phyloP scores from a whole-genome alignment of 345 rosid genomes.

The Brassica rapa region DNA sequence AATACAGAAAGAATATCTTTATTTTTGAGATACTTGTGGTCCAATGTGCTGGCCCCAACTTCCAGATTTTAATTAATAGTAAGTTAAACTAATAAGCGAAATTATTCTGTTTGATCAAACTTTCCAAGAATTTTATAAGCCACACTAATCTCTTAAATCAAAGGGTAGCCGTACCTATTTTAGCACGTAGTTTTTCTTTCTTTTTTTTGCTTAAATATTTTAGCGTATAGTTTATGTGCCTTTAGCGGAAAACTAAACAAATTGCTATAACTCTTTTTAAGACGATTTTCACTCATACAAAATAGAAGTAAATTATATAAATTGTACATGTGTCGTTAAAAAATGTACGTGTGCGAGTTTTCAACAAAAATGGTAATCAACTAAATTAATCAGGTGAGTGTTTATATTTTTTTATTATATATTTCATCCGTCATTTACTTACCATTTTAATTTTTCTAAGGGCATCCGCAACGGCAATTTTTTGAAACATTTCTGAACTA shows the following conservation, averaged over 20 bases:
- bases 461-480: too few species aligned
- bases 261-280: background rate
- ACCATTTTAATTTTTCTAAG: background rate
- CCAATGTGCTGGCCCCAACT: constrained; percentile 37
- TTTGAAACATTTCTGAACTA: too few species aligned
- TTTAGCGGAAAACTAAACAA: background rate
- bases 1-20: background rate
- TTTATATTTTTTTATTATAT: background rate
- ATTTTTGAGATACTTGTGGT: constrained; percentile 21
- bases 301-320: background rate
- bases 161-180: background rate
- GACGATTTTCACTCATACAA: background rate
- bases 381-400: background rate
- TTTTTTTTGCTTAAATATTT: background rate
- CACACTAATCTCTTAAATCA: background rate
- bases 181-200: background rate
- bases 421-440: background rate
- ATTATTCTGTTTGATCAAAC: background rate
- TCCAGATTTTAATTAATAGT: background rate
- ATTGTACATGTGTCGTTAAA: background rate
- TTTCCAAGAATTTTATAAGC: background rate
- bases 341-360: background rate
- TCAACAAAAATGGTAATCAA: background rate
- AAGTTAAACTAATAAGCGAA: background rate
- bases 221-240: background rate